A percentile compares a stretch with the other conserved stretches of the same genome.
Evolutionary conservation across 2,329 filamentous ascomycete species (phyloP).

Genomic region (Penicillium frequentans): DNA sequence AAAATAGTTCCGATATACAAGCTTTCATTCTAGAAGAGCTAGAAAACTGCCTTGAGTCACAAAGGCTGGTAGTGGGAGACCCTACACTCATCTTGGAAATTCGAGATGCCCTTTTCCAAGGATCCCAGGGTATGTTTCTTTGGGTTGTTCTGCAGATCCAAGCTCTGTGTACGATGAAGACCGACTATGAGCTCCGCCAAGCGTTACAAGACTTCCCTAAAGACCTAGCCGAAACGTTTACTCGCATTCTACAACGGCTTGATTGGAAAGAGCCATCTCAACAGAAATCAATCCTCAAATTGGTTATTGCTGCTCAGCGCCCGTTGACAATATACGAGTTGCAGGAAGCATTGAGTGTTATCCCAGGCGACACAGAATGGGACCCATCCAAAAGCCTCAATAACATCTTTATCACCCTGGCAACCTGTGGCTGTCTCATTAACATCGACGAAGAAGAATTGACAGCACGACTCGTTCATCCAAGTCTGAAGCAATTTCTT

Average conservation of each 20-base stretch:
- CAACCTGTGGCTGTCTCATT: slow-evolving; percentile 5
- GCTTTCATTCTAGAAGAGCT: neutral
- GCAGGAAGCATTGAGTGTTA: slow-evolving; percentile 1
- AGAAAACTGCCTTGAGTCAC: slow-evolving; percentile 14
- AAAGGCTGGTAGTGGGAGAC: neutral
- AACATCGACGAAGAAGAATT: slow-evolving; percentile 4
- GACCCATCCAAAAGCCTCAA: neutral
- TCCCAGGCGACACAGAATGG: slow-evolving; percentile 1
- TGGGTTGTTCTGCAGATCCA: slow-evolving; percentile 10
- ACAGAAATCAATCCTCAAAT: neutral
- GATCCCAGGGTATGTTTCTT: slow-evolving; percentile 11
- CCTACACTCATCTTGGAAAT: slow-evolving; percentile 1
- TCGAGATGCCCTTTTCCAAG: neutral
- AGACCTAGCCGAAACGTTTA: neutral
- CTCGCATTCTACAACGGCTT: neutral
- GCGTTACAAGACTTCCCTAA: neutral
- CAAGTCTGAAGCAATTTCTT: slow-evolving; percentile 1
- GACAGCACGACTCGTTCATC: slow-evolving; percentile 2
- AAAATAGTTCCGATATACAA: neutral
- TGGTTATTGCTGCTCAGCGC: neutral
- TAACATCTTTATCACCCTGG: neutral
- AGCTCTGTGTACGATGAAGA: slow-evolving; percentile 4
- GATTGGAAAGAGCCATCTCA: neutral
- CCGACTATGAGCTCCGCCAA: slow-evolving; percentile 4
- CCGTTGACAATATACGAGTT: slow-evolving; percentile 2